Conservation (phyloP, 2,329 filamentous ascomycete genomes). For the Stagonosporopsis chrysanthemi region DNA sequence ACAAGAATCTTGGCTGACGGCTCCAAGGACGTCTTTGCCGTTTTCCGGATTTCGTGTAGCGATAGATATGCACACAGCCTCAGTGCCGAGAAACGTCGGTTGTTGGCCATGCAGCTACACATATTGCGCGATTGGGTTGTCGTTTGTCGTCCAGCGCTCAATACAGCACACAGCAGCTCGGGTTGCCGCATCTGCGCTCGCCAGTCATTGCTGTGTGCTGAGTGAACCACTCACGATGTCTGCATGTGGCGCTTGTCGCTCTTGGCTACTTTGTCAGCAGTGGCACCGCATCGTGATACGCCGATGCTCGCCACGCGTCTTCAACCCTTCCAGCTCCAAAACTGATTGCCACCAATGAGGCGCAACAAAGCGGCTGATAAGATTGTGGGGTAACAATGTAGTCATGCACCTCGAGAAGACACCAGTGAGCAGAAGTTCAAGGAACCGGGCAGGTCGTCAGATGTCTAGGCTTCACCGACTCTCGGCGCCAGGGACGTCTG, state of each 20-base stretch:
- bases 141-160: slow-evolving; percentile 3
- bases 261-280: slow-evolving; percentile 17
- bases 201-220: neutral
- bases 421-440: slow-evolving; percentile 3
- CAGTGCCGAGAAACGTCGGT: slow-evolving; percentile 41
- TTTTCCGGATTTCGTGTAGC: slow-evolving; percentile 28
- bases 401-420: slow-evolving; percentile 10
- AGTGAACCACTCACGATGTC: slow-evolving; percentile 6
- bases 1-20: slow-evolving; percentile 47
- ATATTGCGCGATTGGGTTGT: slow-evolving; percentile 3
- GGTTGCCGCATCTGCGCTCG: slow-evolving; percentile 5
- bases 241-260: neutral
- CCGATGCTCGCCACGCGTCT: slow-evolving; percentile 15
- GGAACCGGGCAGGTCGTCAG: slow-evolving; percentile 17
- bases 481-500: slow-evolving; percentile 15
- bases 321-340: slow-evolving; percentile 6
- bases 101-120: slow-evolving; percentile 27
- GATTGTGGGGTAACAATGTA: slow-evolving; percentile 14
- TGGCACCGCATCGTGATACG: slow-evolving; percentile 5
- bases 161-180: slow-evolving; percentile 1
- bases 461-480: slow-evolving; percentile 13
- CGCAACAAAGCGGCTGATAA: slow-evolving; percentile 15
- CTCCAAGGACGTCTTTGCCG: slow-evolving; percentile 39
- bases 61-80: slow-evolving; percentile 30
- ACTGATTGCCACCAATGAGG: slow-evolving; percentile 20